Evolutionary conservation across 768 basidiomycete species (phyloP).

Genomic region (Hemileccinum impolitum): DNA sequence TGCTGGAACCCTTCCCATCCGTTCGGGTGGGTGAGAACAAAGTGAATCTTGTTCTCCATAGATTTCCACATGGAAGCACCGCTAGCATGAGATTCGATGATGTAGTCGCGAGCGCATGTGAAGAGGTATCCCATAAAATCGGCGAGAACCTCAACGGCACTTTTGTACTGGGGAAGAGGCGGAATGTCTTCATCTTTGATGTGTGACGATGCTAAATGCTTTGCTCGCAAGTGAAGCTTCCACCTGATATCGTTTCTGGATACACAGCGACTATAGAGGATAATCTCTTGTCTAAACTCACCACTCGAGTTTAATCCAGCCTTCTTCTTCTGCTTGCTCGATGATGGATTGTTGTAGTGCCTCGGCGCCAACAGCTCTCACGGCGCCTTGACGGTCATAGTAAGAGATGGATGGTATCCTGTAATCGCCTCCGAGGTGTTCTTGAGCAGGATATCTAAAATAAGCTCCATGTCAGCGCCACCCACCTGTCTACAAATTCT

Average conservation of each 20-base stretch:
- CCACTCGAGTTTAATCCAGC: constrained; percentile 41
- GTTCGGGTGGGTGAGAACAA: constrained; percentile 27
- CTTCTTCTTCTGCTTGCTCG: constrained; percentile 37
- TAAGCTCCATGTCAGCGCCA: neutral
- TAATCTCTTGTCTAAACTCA: constrained; percentile 7
- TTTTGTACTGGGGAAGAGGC: constrained; percentile 19
- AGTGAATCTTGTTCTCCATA: constrained; percentile 16
- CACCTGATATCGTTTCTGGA: constrained; percentile 17
- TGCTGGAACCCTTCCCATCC: too few relatives aligned
- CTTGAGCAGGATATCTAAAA: constrained; percentile 45
- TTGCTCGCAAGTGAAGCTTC: constrained; percentile 36
- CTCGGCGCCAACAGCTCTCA: constrained; percentile 44
- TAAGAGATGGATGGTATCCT: constrained; percentile 30
- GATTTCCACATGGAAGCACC: constrained; percentile 22
- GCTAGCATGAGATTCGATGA: constrained; percentile 24
- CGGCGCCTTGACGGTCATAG: constrained; percentile 39
- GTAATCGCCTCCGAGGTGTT: constrained; percentile 37
- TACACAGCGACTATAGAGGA: neutral
- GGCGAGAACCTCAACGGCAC: constrained; percentile 17
- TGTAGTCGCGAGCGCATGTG: constrained; percentile 18
- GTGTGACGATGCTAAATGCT: constrained; percentile 19
- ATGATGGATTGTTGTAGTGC: constrained; percentile 13
- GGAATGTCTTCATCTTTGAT: constrained; percentile 21
- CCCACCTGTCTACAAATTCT: neutral
- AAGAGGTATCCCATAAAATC: constrained; percentile 31